Evolutionary conservation across 441 rosid genomes (phyloP).

Genomic region (Croton setiger): DNA sequence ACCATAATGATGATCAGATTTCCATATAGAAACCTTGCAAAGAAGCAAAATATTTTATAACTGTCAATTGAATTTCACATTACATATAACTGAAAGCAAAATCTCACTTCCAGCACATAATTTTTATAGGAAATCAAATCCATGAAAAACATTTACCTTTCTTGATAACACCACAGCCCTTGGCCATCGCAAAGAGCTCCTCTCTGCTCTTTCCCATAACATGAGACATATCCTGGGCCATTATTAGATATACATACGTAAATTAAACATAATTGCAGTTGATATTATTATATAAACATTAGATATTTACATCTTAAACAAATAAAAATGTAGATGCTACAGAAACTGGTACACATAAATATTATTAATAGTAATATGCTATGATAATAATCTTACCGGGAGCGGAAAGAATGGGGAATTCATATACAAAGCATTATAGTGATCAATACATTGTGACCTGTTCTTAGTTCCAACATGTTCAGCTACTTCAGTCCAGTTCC

Average conservation of each 20-base stretch:
- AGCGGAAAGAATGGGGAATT: slow-evolving; percentile 81
- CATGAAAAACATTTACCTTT: slow-evolving; percentile 44
- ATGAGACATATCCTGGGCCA: slow-evolving; percentile 73
- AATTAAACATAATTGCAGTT: background rate
- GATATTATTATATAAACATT: no score
- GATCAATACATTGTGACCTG: slow-evolving; percentile 67
- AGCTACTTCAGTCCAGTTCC: slow-evolving; percentile 93
- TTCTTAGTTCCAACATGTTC: slow-evolving; percentile 87
- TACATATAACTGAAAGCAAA: background rate
- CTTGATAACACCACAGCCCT: slow-evolving; percentile 44
- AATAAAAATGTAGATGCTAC: no score
- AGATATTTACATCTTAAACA: no score
- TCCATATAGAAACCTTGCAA: background rate
- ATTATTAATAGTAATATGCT: background rate
- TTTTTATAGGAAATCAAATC: slow-evolving; percentile 3
- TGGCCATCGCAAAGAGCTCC: slow-evolving; percentile 89
- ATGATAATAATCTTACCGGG: slow-evolving; percentile 51
- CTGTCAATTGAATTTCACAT: background rate
- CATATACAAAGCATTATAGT: slow-evolving; percentile 75
- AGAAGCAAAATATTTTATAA: background rate
- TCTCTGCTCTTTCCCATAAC: slow-evolving; percentile 81
- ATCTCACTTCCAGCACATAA: background rate
- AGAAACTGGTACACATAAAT: background rate
- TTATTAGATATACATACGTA: slow-evolving; percentile 8
- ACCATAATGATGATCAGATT: background rate